Percentiles rank a stretch among this genome's conserved stretches.
phyloP scores from a whole-genome alignment of 2,329 filamentous ascomycete species.

The Fulvia fulva region DNA sequence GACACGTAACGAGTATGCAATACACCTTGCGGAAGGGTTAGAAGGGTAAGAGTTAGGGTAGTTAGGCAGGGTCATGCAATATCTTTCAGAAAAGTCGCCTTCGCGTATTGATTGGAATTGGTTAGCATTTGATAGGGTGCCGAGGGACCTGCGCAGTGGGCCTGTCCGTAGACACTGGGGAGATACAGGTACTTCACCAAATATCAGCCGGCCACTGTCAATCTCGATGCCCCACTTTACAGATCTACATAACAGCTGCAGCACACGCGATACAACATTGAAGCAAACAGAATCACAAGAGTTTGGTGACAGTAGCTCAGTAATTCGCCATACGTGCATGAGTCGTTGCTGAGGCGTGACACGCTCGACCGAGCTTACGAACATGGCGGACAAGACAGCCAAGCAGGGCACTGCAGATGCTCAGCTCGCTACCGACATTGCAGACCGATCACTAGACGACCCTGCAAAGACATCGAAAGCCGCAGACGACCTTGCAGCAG shows the following conservation, averaged over 20 bases:
- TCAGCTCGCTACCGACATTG: slow-evolving; percentile 16
- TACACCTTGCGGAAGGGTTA: too few species aligned
- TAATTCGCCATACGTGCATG: background rate
- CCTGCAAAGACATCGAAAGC: slow-evolving; percentile 14
- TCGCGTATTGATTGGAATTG: too few species aligned
- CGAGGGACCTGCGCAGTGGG: too few species aligned
- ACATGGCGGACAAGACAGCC: slow-evolving; percentile 11
- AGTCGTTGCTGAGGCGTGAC: background rate
- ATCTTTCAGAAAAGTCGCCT: too few species aligned
- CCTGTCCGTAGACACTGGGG: too few species aligned
- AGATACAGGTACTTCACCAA: too few species aligned
- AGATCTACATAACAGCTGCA: background rate
- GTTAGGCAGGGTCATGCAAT: too few species aligned
- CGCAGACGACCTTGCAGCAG: slow-evolving; percentile 17
- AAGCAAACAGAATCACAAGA: background rate
- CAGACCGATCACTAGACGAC: slow-evolving; percentile 18
- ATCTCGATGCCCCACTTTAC: background rate
- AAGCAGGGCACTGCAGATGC: slow-evolving; percentile 13
- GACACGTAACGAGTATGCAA: too few species aligned
- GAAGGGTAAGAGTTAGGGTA: too few species aligned
- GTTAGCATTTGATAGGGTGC: too few species aligned
- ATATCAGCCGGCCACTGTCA: too few species aligned
- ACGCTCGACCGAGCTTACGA: background rate
- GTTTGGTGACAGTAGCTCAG: background rate
- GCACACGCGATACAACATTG: background rate